Conservation (phyloP, 257 asterid species). For the Fraxinus americana region DNA sequence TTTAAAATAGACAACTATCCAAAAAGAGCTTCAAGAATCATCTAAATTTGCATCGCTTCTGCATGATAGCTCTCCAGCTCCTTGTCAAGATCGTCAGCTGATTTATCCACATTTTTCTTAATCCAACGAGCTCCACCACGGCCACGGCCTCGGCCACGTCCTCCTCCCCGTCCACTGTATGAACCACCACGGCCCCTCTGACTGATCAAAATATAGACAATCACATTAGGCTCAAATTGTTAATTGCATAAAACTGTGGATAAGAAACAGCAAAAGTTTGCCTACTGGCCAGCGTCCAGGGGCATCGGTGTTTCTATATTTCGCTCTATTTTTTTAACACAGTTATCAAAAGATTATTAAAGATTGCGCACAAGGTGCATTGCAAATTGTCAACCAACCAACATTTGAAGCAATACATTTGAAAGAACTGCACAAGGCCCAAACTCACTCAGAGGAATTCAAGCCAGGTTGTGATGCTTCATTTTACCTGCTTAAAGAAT, state of each 20-base stretch:
- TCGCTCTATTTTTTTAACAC: background rate
- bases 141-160: conserved; percentile 36
- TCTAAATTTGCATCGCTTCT: conserved; percentile 64
- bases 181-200: conserved; percentile 53
- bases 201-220: conserved; percentile 27
- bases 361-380: background rate
- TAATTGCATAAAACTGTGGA: background rate
- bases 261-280: background rate
- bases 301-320: background rate
- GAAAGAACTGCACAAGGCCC: background rate
- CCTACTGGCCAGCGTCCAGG: background rate
- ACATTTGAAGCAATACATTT: background rate
- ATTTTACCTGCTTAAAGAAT: no score
- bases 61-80: conserved; percentile 85
- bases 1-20: background rate
- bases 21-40: background rate
- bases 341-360: background rate
- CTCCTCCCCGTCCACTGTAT: conserved; percentile 40
- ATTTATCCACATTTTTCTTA: conserved; percentile 53
- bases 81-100: conserved; percentile 90
- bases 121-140: conserved; percentile 50
- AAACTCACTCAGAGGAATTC: background rate
- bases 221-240: background rate
- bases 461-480: background rate
- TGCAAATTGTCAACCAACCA: background rate